Percentiles rank a stretch among this genome's conserved stretches.
Conservation (phyloP, 1,284 basidiomycete species). For the Prillingera fragicola region DNA sequence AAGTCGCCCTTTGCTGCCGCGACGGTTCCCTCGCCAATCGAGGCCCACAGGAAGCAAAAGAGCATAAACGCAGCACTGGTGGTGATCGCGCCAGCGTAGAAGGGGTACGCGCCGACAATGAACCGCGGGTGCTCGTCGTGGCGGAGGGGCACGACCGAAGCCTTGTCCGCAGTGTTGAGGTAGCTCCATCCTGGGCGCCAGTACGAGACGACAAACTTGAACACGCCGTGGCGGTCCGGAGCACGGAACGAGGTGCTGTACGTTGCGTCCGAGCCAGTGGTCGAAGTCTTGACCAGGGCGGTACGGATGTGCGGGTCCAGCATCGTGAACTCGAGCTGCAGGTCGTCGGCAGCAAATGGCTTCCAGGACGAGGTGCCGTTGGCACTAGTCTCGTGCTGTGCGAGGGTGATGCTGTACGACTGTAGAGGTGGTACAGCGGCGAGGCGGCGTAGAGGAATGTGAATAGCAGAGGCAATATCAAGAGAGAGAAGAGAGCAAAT, state of each 20-base stretch:
- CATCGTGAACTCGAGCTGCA: constrained; percentile 97
- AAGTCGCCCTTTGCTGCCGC: neutral
- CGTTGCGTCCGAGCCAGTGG: constrained; percentile 39
- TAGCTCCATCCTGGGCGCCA: constrained; percentile 76
- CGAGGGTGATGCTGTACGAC: constrained; percentile 63
- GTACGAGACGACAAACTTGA: constrained; percentile 87
- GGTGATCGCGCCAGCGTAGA: constrained; percentile 82
- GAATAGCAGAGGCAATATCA: neutral
- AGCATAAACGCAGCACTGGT: constrained; percentile 76
- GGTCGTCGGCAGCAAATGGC: constrained; percentile 64
- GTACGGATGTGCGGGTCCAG: constrained; percentile 89
- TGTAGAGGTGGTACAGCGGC: constrained; percentile 37
- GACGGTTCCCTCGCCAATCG: constrained; percentile 53
- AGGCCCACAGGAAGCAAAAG: constrained; percentile 77
- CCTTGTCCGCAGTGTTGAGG: constrained; percentile 66
- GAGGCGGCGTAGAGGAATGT: neutral
- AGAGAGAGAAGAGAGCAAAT: neutral
- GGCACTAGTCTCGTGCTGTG: constrained; percentile 32
- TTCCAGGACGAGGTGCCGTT: constrained; percentile 54
- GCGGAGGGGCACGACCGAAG: constrained; percentile 83
- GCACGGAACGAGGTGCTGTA: constrained; percentile 76
- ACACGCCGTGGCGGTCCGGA: constrained; percentile 94
- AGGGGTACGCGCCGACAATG: constrained; percentile 89
- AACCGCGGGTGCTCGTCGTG: constrained; percentile 95
- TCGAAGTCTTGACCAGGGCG: constrained; percentile 53